A percentile compares a stretch with the other conserved stretches of the same genome.
These are phyloP conservation scores for cucumber (Cucumis sativus) DNA, from an alignment of 306 rosid species.

Conservation along the genomic window Cucumber_9930_V3 NC_026656.2:20863001-20863500, in stretches of 20 bases:
- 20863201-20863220: neutral
- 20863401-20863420: slow-evolving; percentile 38
- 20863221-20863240: neutral
- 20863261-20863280: neutral
- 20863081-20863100: slow-evolving; percentile 24
- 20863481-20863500: slow-evolving; percentile 12
- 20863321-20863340: neutral
- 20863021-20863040: slow-evolving; percentile 13
- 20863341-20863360: slow-evolving; percentile 36
- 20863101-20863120: neutral
- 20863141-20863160: neutral
- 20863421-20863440: slow-evolving; percentile 39
- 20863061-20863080: slow-evolving; percentile 57
- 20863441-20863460: slow-evolving; percentile 54
- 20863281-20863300: neutral
- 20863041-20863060: slow-evolving; percentile 24
- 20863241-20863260: neutral
- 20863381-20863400: slow-evolving; percentile 54
- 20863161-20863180: neutral
- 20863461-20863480: slow-evolving; percentile 65
- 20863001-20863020: neutral
- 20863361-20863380: slow-evolving; percentile 60
- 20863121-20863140: neutral
- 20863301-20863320: neutral
- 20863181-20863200: neutral